Conservation (phyloP, 768 basidiomycete species). For the Russula sp. region DNA sequence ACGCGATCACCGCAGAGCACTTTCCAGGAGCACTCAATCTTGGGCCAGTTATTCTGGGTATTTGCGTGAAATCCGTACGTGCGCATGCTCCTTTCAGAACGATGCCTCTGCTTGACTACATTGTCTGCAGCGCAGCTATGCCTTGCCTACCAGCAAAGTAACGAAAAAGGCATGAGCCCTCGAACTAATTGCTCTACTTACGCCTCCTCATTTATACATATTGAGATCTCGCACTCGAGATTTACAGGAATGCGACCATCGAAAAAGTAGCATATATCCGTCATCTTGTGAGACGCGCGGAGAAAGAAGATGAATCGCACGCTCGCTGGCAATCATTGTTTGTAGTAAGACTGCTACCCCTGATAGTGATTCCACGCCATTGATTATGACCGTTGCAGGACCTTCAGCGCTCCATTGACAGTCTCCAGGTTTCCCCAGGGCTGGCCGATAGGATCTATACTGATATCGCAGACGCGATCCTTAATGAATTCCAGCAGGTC, state of each 20-base stretch:
- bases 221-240: conserved; percentile 19
- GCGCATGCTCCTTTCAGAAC: background rate
- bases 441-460: conserved; percentile 9
- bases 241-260: conserved; percentile 23
- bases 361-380: background rate
- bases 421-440: conserved; percentile 5
- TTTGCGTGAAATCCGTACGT: conserved; percentile 23
- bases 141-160: conserved; percentile 20
- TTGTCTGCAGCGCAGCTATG: conserved; percentile 21
- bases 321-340: conserved; percentile 16
- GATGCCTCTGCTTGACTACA: background rate
- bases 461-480: conserved; percentile 6
- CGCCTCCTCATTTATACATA: background rate
- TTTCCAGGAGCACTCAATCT: conserved; percentile 23
- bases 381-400: background rate
- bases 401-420: conserved; percentile 7
- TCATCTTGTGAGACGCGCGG: conserved; percentile 11
- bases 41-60: conserved; percentile 27
- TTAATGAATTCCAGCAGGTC: conserved; percentile 14
- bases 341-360: background rate
- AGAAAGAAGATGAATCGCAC: conserved; percentile 6
- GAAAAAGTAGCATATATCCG: conserved; percentile 23
- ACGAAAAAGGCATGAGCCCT: conserved; percentile 15
- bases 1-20: conserved; percentile 9
- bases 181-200: background rate